These are phyloP conservation scores for Lactarius trivialis DNA, from an alignment of 768 basidiomycete genomes.

Conservation along the genomic window DNA sequence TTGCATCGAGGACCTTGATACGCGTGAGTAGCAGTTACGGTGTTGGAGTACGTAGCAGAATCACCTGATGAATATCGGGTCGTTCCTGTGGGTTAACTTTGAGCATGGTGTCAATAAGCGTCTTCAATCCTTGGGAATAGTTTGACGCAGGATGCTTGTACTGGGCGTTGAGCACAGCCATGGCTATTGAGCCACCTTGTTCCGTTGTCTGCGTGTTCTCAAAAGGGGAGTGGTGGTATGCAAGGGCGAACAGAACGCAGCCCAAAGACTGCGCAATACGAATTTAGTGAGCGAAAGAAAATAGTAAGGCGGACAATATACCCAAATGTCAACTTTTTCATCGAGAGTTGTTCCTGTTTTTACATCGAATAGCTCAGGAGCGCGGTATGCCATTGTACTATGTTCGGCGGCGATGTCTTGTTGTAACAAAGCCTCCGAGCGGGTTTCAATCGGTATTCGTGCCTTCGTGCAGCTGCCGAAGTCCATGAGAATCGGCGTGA, in stretches of 20 bases:
- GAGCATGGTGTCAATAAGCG: slow-evolving; percentile 80
- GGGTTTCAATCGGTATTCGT: slow-evolving; percentile 69
- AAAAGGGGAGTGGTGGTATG: slow-evolving; percentile 94
- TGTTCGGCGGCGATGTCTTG: slow-evolving; percentile 98
- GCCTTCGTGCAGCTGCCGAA: slow-evolving; percentile 91
- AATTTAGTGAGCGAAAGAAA: neutral
- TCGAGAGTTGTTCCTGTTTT: slow-evolving; percentile 83
- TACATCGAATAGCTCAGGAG: slow-evolving; percentile 96
- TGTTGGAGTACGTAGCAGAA: slow-evolving; percentile 19
- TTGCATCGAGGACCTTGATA: slow-evolving; percentile 56
- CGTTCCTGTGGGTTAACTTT: slow-evolving; percentile 75
- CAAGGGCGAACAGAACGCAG: slow-evolving; percentile 90
- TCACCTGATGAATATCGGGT: slow-evolving; percentile 80
- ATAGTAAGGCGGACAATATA: slow-evolving; percentile 33
- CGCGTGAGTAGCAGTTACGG: neutral
- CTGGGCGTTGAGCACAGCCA: slow-evolving; percentile 92
- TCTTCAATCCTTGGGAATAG: slow-evolving; percentile 80
- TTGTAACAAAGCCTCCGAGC: slow-evolving; percentile 82
- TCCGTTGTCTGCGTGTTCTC: slow-evolving; percentile 88
- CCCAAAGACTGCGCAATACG: slow-evolving; percentile 68
- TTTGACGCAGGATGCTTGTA: slow-evolving; percentile 83
- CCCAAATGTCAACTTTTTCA: slow-evolving; percentile 97
- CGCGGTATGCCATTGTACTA: slow-evolving; percentile 97
- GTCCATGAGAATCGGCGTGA: slow-evolving; percentile 90
- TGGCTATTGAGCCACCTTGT: slow-evolving; percentile 94